Conservation (phyloP, 352 stramenopile genomes). For the Pythium sukuiense region DNA sequence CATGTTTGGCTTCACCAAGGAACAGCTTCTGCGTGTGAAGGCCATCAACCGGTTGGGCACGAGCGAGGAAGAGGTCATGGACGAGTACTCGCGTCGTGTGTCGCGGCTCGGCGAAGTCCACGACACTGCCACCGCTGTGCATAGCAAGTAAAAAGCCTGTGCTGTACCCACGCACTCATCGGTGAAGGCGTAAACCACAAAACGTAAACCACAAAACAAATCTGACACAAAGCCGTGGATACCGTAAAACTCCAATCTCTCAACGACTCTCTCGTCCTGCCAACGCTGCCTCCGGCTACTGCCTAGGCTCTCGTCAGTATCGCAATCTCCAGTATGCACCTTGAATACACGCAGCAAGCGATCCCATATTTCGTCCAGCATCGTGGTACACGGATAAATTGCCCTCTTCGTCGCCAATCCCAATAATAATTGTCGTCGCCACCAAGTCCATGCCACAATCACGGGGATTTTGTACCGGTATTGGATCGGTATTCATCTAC, state of each 20-base stretch:
- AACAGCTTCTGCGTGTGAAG: conserved; percentile 42
- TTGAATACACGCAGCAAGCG: too few species aligned
- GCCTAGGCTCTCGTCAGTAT: too few species aligned
- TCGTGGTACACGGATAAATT: not conserved
- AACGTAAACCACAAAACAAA: not conserved
- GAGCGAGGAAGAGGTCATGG: conserved; percentile 38
- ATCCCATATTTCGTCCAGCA: too few species aligned
- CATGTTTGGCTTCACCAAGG: conserved; percentile 38
- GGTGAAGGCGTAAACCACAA: not conserved
- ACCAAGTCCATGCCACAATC: not conserved
- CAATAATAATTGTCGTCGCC: not conserved
- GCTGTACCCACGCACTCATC: not conserved
- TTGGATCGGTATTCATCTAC: not conserved
- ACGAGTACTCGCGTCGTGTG: conserved; percentile 36
- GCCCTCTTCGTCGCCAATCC: not conserved
- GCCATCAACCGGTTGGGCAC: conserved; percentile 40
- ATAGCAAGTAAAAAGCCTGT: not conserved
- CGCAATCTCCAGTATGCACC: too few species aligned
- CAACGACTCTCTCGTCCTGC: too few species aligned
- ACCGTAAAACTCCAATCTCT: too few species aligned
- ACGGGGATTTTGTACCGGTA: not conserved
- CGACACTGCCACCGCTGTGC: conserved; percentile 14
- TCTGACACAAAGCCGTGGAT: too few species aligned
- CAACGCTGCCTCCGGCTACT: too few species aligned
- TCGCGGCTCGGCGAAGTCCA: conserved; percentile 32